Evolutionary conservation across 345 rosid genomes (phyloP).

Genomic region (Acer campestre): DNA sequence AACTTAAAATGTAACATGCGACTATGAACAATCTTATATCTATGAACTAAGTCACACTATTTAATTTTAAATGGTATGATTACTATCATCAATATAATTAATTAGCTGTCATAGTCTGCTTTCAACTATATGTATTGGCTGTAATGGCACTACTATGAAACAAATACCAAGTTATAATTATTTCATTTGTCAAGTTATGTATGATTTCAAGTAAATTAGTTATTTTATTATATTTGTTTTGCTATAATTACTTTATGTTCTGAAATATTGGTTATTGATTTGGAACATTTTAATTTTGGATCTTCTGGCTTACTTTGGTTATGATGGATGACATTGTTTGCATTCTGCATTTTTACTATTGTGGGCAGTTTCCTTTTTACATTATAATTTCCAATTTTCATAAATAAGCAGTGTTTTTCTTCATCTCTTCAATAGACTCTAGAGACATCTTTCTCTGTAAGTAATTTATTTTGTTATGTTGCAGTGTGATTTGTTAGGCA

Average conservation of each 20-base stretch:
- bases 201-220: not conserved
- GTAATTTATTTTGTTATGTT: slow-evolving; percentile 22
- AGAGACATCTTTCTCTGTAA: not conserved
- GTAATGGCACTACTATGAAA: not conserved
- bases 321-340: not conserved
- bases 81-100: not conserved
- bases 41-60: not conserved
- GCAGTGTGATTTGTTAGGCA: slow-evolving; percentile 94
- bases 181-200: not conserved
- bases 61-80: not conserved
- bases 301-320: not conserved
- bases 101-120: not conserved
- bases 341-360: not conserved
- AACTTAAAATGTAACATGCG: not conserved
- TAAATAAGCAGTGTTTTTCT: not conserved
- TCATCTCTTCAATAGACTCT: not conserved
- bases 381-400: not conserved
- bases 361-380: not conserved
- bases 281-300: not conserved
- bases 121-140: not conserved
- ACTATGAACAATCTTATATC: not conserved
- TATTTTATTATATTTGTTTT: too few species aligned
- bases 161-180: not conserved
- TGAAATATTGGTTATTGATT: not conserved
- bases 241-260: not conserved